A percentile compares a stretch with the other conserved stretches of the same genome.
phyloP scores from a whole-genome alignment of 805 yeast species.

The Nakazawaea peltata region DNA sequence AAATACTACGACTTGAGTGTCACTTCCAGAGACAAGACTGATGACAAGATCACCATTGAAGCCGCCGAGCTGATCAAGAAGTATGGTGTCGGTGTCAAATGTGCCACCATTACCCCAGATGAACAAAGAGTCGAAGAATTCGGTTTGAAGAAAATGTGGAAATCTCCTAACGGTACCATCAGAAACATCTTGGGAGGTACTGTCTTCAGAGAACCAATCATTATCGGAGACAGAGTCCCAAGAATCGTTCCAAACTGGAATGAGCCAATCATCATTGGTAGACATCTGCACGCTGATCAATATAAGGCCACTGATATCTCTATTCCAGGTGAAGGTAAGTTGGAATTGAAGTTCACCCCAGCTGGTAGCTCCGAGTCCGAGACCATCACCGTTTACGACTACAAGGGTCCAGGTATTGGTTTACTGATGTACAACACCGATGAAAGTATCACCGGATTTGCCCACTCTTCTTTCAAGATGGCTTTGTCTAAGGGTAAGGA shows the following conservation, averaged over 20 bases:
- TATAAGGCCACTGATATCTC: constrained; percentile 74
- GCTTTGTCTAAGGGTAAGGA: constrained; percentile 59
- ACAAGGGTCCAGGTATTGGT: constrained; percentile 64
- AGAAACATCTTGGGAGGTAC: constrained; percentile 79
- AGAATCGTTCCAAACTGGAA: constrained; percentile 75
- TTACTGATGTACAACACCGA: constrained; percentile 81
- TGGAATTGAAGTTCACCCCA: constrained; percentile 63
- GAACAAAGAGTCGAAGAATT: constrained; percentile 75
- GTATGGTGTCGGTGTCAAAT: constrained; percentile 75
- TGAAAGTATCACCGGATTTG: constrained; percentile 69
- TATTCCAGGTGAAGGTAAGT: constrained; percentile 56
- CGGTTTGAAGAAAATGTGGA: constrained; percentile 72
- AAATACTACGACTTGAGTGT: constrained; percentile 72
- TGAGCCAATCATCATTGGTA: constrained; percentile 75
- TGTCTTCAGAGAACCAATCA: constrained; percentile 78
- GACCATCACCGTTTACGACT: constrained; percentile 50
- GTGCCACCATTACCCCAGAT: constrained; percentile 84
- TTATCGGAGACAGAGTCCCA: constrained; percentile 64
- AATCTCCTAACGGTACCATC: constrained; percentile 79
- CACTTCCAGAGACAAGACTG: constrained; percentile 58
- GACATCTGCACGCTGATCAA: constrained; percentile 84
- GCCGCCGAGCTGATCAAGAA: constrained; percentile 70
- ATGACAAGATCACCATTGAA: constrained; percentile 68
- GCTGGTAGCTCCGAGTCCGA: constrained; percentile 42
- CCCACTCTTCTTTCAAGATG: constrained; percentile 71